These are phyloP conservation scores for Ogataea ramenticola DNA, from an alignment of 805 yeast genomes.

Conservation along the genomic window DNA sequence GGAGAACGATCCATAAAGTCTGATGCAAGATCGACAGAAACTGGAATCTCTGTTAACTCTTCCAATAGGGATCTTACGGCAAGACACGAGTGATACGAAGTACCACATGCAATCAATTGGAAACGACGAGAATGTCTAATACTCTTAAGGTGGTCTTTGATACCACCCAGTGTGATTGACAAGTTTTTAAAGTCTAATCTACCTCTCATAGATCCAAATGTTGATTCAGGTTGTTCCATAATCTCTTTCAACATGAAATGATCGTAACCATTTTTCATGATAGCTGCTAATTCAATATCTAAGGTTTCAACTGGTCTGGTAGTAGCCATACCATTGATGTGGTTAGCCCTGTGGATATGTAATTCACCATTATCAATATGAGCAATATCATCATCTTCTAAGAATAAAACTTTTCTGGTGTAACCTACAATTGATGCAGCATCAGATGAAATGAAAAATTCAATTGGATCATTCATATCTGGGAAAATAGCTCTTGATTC, in stretches of 20 bases:
- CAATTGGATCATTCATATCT: conserved; percentile 87
- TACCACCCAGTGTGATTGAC: conserved; percentile 81
- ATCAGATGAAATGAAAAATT: conserved; percentile 93
- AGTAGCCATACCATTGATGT: conserved; percentile 82
- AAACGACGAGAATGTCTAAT: conserved; percentile 92
- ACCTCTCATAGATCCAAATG: conserved; percentile 98
- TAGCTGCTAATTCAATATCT: conserved; percentile 94
- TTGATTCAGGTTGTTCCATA: conserved; percentile 97
- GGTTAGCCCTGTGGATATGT: conserved; percentile 94
- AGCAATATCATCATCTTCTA: conserved; percentile 98
- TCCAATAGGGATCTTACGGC: conserved; percentile 96
- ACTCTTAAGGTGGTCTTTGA: conserved; percentile 74
- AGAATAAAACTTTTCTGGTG: conserved; percentile 91
- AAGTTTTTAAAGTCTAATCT: conserved; percentile 86
- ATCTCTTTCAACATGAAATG: conserved; percentile 99
- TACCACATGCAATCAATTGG: conserved; percentile 99
- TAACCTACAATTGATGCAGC: conserved; percentile 95
- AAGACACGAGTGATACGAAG: conserved; percentile 96
- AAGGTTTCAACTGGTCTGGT: conserved; percentile 94
- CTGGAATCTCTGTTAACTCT: conserved; percentile 93
- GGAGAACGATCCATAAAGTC: conserved; percentile 91
- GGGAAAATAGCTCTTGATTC: conserved; percentile 93
- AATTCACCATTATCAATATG: conserved; percentile 97
- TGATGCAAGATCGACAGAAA: conserved; percentile 85
- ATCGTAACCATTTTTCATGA: conserved; percentile 93